A percentile compares a stretch with the other conserved stretches of the same genome.
Conservation (phyloP, 352 stramenopile species). For the Phytophthora rubi region DNA sequence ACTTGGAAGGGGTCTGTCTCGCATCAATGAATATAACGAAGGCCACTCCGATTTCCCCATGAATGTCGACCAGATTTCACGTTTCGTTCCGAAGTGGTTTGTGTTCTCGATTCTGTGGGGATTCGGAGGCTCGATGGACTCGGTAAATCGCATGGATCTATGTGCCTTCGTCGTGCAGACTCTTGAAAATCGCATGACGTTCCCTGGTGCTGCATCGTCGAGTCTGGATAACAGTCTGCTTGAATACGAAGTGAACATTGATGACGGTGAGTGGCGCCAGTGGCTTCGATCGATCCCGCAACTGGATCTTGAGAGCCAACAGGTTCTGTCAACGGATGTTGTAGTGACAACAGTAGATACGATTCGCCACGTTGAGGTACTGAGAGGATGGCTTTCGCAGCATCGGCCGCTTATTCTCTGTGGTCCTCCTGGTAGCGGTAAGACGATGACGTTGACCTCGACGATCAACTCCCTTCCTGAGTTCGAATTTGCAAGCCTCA, state of each 20-base stretch:
- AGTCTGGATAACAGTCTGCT: slow-evolving; percentile 88
- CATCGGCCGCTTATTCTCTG: slow-evolving; percentile 98
- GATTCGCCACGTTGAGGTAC: slow-evolving; percentile 97
- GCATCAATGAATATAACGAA: slow-evolving; percentile 99
- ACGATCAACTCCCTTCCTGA: slow-evolving; percentile 97
- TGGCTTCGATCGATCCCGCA: slow-evolving; percentile 97
- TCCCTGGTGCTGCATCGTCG: slow-evolving; percentile 74
- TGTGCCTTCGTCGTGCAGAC: slow-evolving; percentile 90
- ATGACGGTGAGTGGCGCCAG: slow-evolving; percentile 96
- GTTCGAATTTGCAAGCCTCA: slow-evolving; percentile 98
- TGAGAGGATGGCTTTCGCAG: slow-evolving; percentile 97
- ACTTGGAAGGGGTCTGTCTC: slow-evolving; percentile 92
- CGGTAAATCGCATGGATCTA: slow-evolving; percentile 91
- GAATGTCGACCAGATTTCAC: slow-evolving; percentile 94
- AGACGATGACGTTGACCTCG: slow-evolving; percentile 99
- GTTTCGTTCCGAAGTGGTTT: slow-evolving; percentile 97
- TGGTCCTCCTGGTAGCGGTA: slow-evolving; percentile 98
- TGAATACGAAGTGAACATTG: slow-evolving; percentile 97
- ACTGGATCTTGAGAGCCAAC: slow-evolving; percentile 98
- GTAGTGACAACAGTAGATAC: slow-evolving; percentile 99
- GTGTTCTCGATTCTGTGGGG: slow-evolving; percentile 98
- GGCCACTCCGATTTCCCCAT: slow-evolving; percentile 98
- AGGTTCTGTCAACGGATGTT: slow-evolving; percentile 96
- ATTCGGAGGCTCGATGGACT: slow-evolving; percentile 98
- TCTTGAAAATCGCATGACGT: slow-evolving; percentile 88